Evolutionary conservation across 2,329 filamentous ascomycete species (phyloP).

Genomic region (Colletotrichum nymphaeae): DNA sequence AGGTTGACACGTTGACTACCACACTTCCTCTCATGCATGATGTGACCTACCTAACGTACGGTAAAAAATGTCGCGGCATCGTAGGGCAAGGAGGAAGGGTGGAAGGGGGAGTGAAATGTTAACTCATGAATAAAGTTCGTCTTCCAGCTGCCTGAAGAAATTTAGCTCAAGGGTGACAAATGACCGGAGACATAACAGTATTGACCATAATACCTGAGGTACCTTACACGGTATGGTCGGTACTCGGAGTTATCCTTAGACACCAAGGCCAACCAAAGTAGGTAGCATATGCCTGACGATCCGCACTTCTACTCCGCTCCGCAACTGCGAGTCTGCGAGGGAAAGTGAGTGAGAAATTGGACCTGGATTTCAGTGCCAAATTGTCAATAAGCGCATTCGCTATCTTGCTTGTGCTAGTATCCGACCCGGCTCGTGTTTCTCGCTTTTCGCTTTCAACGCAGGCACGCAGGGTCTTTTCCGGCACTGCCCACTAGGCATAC

Average conservation of each 20-base stretch:
- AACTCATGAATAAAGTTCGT: neutral
- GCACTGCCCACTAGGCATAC: neutral
- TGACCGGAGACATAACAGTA: neutral
- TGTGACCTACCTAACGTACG: neutral
- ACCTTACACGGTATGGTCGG: too few relatives aligned
- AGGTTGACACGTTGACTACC: too few relatives aligned
- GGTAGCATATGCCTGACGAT: neutral
- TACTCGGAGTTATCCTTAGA: too few relatives aligned
- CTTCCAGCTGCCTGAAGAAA: neutral
- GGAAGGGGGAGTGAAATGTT: neutral
- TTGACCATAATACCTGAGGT: neutral
- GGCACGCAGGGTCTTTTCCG: neutral
- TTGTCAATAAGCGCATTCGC: too few relatives aligned
- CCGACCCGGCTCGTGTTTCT: too few relatives aligned
- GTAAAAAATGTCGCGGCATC: neutral
- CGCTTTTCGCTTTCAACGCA: neutral
- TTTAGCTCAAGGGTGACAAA: neutral
- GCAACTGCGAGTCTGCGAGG: neutral
- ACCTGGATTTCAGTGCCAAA: too few relatives aligned
- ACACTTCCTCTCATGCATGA: too few relatives aligned
- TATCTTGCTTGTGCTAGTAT: too few relatives aligned
- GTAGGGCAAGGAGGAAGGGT: neutral
- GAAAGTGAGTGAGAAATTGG: neutral
- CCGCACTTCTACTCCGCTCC: neutral
- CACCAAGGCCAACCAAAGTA: neutral